Percentiles rank a stretch among this genome's conserved stretches.
phyloP scores from a whole-genome alignment of 768 basidiomycete genomes.

The Phaffia tasmanica region DNA sequence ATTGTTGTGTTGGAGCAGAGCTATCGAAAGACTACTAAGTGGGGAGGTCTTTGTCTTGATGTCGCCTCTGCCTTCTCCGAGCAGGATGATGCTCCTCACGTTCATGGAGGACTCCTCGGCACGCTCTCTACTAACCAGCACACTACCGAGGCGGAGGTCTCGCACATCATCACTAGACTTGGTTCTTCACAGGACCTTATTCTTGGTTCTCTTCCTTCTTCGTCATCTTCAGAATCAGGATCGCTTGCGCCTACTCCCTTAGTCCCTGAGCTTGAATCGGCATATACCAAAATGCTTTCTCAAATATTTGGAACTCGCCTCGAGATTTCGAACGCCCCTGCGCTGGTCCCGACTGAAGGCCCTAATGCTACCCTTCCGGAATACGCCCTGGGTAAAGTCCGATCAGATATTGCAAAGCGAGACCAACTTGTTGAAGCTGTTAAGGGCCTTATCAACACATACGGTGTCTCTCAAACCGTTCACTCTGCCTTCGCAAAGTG shows the following conservation, averaged over 20 bases:
- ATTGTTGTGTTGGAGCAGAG: constrained; percentile 77
- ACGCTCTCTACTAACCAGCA: constrained; percentile 1
- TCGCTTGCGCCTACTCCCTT: constrained; percentile 44
- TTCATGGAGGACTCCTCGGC: constrained; percentile 58
- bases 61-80: constrained; percentile 61
- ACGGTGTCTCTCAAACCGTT: constrained; percentile 43
- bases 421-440: constrained; percentile 54
- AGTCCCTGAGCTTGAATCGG: constrained; percentile 81
- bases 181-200: constrained; percentile 29
- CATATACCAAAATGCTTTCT: constrained; percentile 78
- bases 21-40: constrained; percentile 63
- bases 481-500: constrained; percentile 54
- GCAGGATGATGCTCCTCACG: constrained; percentile 43
- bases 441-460: constrained; percentile 49
- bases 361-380: constrained; percentile 78
- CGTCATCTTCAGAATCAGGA: constrained; percentile 33
- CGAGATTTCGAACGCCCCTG: constrained; percentile 74
- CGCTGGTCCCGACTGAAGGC: constrained; percentile 54
- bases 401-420: constrained; percentile 69
- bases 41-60: constrained; percentile 78
- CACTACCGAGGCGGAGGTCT: constrained; percentile 4
- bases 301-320: constrained; percentile 68
- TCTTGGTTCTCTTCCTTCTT: constrained; percentile 41
- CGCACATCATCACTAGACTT: constrained; percentile 17
- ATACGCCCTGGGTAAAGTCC: constrained; percentile 82